Evolutionary conservation across 768 basidiomycete species (phyloP).

Genomic region (Mycena haematopus): DNA sequence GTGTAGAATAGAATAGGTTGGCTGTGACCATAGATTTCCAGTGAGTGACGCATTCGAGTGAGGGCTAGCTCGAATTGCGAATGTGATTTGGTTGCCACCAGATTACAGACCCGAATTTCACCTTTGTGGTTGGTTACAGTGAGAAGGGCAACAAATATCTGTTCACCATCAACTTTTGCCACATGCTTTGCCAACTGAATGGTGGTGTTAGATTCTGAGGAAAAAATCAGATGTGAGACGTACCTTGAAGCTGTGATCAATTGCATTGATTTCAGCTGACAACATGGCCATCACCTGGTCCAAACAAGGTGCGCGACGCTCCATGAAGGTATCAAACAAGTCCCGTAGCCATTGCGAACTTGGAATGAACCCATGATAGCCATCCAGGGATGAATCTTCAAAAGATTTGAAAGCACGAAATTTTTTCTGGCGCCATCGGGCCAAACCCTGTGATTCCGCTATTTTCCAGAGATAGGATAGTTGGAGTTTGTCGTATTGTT

Average conservation of each 20-base stretch:
- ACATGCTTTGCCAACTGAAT: slow-evolving; percentile 7
- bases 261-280: background rate
- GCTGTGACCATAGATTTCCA: slow-evolving; percentile 16
- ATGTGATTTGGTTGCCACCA: slow-evolving; percentile 40
- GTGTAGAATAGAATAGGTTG: slow-evolving; percentile 25
- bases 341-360: slow-evolving; percentile 11
- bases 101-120: slow-evolving; percentile 20
- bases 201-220: no score
- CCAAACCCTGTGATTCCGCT: background rate
- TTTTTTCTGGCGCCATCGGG: background rate
- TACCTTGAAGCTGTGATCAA: slow-evolving; percentile 9
- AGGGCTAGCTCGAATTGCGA: slow-evolving; percentile 27
- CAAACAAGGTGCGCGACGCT: background rate
- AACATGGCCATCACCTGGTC: background rate
- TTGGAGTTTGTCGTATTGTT: slow-evolving; percentile 30
- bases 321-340: slow-evolving; percentile 1
- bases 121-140: slow-evolving; percentile 10
- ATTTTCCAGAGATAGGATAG: slow-evolving; percentile 29
- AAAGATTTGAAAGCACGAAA: slow-evolving; percentile 31
- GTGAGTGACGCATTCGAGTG: background rate
- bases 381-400: slow-evolving; percentile 23
- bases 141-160: background rate
- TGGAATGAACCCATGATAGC: slow-evolving; percentile 34
- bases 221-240: background rate
- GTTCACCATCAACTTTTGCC: slow-evolving; percentile 6